These are phyloP conservation scores for Chaetomium strumarium DNA, from an alignment of 2,329 filamentous ascomycete species.

Conservation along the genomic window DNA sequence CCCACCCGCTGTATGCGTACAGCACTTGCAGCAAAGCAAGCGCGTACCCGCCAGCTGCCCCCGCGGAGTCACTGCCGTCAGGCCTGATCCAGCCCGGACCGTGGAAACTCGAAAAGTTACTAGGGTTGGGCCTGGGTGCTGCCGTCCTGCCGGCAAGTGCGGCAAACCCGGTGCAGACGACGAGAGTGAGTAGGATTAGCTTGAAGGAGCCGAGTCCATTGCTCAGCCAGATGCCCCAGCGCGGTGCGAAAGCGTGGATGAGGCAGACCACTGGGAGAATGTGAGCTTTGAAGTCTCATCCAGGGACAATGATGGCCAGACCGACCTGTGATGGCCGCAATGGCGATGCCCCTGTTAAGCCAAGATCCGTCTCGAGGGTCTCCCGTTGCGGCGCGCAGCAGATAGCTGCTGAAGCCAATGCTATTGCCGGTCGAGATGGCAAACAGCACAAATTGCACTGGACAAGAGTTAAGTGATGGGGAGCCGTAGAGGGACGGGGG, in stretches of 20 bases:
- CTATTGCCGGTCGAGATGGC: slow-evolving; percentile 33
- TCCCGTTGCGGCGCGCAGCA: slow-evolving; percentile 27
- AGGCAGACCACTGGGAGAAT: slow-evolving; percentile 28
- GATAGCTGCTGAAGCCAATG: slow-evolving; percentile 31
- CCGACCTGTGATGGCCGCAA: slow-evolving; percentile 29
- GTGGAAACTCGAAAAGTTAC: slow-evolving; percentile 26
- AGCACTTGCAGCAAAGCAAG: slow-evolving; percentile 32
- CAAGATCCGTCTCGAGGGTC: slow-evolving; percentile 26
- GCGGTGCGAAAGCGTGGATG: slow-evolving; percentile 32
- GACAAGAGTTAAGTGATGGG: not conserved
- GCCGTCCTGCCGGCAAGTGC: slow-evolving; percentile 26
- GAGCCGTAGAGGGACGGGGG: not conserved
- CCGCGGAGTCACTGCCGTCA: not conserved
- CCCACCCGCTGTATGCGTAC: slow-evolving; percentile 36
- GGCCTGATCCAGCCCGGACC: slow-evolving; percentile 17
- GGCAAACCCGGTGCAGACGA: slow-evolving; percentile 30
- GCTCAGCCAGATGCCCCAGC: slow-evolving; percentile 32
- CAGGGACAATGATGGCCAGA: not conserved
- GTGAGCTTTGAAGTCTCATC: not conserved
- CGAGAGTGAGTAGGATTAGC: slow-evolving; percentile 28
- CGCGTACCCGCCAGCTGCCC: slow-evolving; percentile 27
- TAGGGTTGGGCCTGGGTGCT: slow-evolving; percentile 17
- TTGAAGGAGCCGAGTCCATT: slow-evolving; percentile 34
- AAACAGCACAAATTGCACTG: slow-evolving; percentile 33
- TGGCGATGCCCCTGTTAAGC: slow-evolving; percentile 30